A percentile compares a stretch with the other conserved stretches of the same genome.
phyloP scores from a whole-genome alignment of 257 asterid species.

The Scutellaria galericulata region DNA sequence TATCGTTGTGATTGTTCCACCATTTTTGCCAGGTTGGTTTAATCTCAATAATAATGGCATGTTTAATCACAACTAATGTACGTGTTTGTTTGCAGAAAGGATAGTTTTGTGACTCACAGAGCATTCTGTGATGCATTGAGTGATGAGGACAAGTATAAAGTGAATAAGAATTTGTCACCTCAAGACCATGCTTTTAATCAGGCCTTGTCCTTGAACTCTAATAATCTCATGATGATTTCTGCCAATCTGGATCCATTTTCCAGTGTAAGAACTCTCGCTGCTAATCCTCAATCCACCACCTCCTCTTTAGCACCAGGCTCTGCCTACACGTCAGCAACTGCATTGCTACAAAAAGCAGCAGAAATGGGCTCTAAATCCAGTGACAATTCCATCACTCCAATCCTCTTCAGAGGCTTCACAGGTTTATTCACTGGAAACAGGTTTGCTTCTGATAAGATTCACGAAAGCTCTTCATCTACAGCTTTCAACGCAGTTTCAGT shows the following conservation, averaged over 20 bases:
- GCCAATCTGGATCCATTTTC: conserved; percentile 30
- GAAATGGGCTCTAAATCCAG: conserved; percentile 39
- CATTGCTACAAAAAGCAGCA: conserved; percentile 41
- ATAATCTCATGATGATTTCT: conserved; percentile 20
- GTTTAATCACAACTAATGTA: no score
- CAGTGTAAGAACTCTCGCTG: conserved; percentile 10
- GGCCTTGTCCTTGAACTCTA: no score
- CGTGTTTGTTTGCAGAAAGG: conserved; percentile 50
- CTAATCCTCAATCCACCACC: neutral
- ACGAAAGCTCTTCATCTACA: conserved; percentile 7
- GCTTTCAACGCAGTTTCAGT: neutral
- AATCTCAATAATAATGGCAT: no score
- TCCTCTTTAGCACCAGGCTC: neutral
- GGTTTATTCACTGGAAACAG: conserved; percentile 18
- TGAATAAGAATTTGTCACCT: conserved; percentile 27
- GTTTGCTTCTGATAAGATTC: neutral
- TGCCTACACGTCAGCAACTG: conserved; percentile 33
- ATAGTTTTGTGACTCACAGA: conserved; percentile 68
- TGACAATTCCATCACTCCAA: conserved; percentile 27
- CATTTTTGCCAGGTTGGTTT: conserved; percentile 54
- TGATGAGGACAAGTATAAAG: conserved; percentile 41
- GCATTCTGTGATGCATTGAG: conserved; percentile 74
- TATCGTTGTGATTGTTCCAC: conserved; percentile 71
- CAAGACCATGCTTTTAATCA: neutral
- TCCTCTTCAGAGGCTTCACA: conserved; percentile 33